phyloP scores from a whole-genome alignment of 2,329 filamentous ascomycete species.

The Macrophomina phaseolina region DNA sequence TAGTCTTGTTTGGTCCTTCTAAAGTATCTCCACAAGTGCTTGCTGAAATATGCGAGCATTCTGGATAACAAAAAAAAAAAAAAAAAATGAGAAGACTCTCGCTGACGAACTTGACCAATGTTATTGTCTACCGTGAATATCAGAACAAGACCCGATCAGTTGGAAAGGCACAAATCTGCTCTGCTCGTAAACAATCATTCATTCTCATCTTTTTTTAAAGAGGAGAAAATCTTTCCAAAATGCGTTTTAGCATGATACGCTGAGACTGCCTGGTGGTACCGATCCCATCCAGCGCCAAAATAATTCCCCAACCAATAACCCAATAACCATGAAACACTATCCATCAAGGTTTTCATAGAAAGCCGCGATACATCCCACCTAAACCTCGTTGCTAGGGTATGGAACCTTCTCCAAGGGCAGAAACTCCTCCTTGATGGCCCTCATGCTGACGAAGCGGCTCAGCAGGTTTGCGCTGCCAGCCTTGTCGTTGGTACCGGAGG shows the following conservation, averaged over 20 bases:
- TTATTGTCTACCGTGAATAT: too few relatives aligned
- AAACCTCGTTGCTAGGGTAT: constrained; percentile 60
- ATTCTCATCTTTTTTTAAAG: too few relatives aligned
- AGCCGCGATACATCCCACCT: constrained; percentile 2
- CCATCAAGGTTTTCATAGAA: not conserved
- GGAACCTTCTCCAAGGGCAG: constrained; percentile 53
- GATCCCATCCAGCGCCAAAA: not conserved
- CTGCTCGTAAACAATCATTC: too few relatives aligned
- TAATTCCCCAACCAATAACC: not conserved
- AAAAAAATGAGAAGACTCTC: too few relatives aligned
- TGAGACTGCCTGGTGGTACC: too few relatives aligned
- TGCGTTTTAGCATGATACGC: too few relatives aligned
- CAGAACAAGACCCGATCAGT: too few relatives aligned
- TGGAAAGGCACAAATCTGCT: too few relatives aligned
- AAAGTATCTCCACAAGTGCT: not conserved
- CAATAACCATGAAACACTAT: not conserved
- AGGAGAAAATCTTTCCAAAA: too few relatives aligned
- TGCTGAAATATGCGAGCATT: not conserved
- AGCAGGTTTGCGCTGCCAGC: constrained; percentile 60
- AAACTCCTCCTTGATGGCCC: constrained; percentile 63
- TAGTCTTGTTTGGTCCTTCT: not conserved
- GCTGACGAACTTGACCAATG: too few relatives aligned
- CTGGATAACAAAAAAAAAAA: not conserved
- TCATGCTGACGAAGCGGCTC: constrained; percentile 60
- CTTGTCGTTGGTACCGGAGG: constrained; percentile 64